These are phyloP conservation scores for Lachancea lanzarotensis DNA, from an alignment of 805 yeast genomes.

Conservation along the genomic window DNA sequence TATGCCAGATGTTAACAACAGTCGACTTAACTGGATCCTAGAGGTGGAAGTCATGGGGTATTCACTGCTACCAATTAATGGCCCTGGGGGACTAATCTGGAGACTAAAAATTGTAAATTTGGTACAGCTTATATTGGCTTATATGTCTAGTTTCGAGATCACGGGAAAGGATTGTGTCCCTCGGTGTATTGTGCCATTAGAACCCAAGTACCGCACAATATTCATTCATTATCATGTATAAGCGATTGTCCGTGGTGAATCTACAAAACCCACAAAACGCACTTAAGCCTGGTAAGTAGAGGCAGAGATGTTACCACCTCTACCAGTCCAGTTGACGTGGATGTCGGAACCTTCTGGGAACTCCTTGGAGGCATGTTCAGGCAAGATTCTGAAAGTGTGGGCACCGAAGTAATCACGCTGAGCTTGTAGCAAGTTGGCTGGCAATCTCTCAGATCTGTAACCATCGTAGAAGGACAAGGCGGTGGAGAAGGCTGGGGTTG, in stretches of 20 bases:
- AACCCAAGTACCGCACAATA: no score
- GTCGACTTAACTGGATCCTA: no score
- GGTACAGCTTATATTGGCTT: neutral
- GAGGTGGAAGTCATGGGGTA: no score
- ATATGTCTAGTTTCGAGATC: neutral
- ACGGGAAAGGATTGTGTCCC: no score
- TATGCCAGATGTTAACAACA: no score
- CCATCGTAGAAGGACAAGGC: constrained; percentile 98
- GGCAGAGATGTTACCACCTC: constrained; percentile 96
- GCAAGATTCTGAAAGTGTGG: constrained; percentile 94
- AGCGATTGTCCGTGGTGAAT: neutral
- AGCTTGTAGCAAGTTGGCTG: constrained; percentile 98
- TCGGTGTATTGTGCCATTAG: no score
- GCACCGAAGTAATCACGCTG: constrained; percentile 99
- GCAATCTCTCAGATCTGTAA: constrained; percentile 90
- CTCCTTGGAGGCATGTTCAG: constrained; percentile 69
- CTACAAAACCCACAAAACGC: no score
- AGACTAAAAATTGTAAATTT: neutral
- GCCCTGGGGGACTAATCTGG: neutral
- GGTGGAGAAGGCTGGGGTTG: constrained; percentile 96
- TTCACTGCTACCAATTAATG: no score
- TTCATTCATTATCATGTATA: neutral
- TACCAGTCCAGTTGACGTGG: constrained; percentile 99
- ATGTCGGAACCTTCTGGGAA: constrained; percentile 77
- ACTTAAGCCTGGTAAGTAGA: constrained; percentile 83